Conservation (phyloP, 257 asterid genomes). For the Solanum dulcamara region DNA sequence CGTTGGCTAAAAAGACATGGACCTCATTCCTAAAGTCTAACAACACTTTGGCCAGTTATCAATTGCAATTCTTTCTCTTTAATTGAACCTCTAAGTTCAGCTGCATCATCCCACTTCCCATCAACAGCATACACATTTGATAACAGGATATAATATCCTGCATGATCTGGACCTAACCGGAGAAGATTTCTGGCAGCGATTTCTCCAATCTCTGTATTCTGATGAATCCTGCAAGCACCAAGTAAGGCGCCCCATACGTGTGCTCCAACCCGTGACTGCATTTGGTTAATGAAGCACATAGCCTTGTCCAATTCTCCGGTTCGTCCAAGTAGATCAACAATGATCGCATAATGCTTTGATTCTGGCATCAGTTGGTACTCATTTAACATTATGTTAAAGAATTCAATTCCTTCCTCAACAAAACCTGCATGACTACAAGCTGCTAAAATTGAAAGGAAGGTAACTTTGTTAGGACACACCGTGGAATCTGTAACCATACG, state of each 20-base stretch:
- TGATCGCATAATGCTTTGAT: conserved; percentile 49
- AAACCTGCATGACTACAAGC: conserved; percentile 79
- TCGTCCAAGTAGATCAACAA: conserved; percentile 66
- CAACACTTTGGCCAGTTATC: conserved; percentile 30
- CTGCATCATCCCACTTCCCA: conserved; percentile 52
- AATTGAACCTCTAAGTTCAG: conserved; percentile 34
- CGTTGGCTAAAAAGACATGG: conserved; percentile 22
- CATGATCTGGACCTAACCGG: conserved; percentile 19
- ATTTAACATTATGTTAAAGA: conserved; percentile 43
- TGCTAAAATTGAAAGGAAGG: conserved; percentile 52
- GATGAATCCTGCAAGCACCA: conserved; percentile 48
- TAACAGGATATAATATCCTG: conserved; percentile 47
- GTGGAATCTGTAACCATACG: conserved; percentile 34
- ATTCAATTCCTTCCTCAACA: conserved; percentile 46
- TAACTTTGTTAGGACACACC: conserved; percentile 38
- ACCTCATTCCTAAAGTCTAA: conserved; percentile 27
- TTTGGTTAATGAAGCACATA: conserved; percentile 27
- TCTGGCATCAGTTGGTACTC: conserved; percentile 35
- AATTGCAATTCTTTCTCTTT: conserved; percentile 35
- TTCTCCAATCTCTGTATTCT: conserved; percentile 44
- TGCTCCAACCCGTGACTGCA: conserved; percentile 27
- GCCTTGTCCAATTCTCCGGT: conserved; percentile 54
- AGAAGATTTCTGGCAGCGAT: conserved; percentile 40
- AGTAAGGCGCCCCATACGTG: conserved; percentile 65
- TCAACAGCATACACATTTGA: conserved; percentile 52